These are phyloP conservation scores for Glaciozyma antarctica DNA, from an alignment of 768 basidiomycete species.

Conservation along the genomic window DNA sequence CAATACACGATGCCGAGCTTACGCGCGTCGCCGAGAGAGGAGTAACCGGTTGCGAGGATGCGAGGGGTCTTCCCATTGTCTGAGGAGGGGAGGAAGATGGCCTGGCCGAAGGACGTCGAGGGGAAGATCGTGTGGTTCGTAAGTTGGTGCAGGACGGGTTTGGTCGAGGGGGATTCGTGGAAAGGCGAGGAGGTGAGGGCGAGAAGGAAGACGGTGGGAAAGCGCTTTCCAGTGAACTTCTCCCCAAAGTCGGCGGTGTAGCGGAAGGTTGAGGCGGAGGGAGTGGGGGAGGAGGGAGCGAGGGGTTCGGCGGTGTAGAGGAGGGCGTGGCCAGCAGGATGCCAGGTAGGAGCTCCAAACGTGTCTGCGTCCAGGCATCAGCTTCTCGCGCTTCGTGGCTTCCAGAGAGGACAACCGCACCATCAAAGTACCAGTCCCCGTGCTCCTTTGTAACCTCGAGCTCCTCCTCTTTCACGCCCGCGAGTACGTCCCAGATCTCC, in stretches of 20 bases:
- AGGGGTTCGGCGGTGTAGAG: constrained; percentile 57
- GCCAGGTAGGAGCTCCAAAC: constrained; percentile 50
- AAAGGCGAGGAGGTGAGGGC: constrained; percentile 41
- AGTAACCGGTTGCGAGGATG: constrained; percentile 56
- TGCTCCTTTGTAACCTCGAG: constrained; percentile 54
- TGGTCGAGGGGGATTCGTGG: constrained; percentile 19
- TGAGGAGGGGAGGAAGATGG: constrained; percentile 45
- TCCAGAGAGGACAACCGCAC: constrained; percentile 38
- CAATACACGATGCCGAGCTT: constrained; percentile 54
- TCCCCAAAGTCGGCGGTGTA: constrained; percentile 60
- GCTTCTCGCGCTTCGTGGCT: not conserved
- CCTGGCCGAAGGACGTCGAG: constrained; percentile 48
- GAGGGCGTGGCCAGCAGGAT: constrained; percentile 48
- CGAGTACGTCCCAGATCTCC: constrained; percentile 49
- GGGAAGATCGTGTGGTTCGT: constrained; percentile 15
- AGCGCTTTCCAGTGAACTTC: constrained; percentile 48
- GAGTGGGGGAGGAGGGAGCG: constrained; percentile 31
- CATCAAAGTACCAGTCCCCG: constrained; percentile 55
- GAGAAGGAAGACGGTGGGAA: constrained; percentile 51
- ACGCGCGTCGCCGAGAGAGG: constrained; percentile 51
- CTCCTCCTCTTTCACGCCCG: constrained; percentile 44
- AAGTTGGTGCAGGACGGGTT: constrained; percentile 4
- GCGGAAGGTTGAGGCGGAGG: constrained; percentile 42
- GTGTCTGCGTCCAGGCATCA: constrained; percentile 42
- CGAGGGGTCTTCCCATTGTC: not conserved